Base-by-base conservation (phyloP, 768 basidiomycete genomes). In the Lactarius trivialis region DNA sequence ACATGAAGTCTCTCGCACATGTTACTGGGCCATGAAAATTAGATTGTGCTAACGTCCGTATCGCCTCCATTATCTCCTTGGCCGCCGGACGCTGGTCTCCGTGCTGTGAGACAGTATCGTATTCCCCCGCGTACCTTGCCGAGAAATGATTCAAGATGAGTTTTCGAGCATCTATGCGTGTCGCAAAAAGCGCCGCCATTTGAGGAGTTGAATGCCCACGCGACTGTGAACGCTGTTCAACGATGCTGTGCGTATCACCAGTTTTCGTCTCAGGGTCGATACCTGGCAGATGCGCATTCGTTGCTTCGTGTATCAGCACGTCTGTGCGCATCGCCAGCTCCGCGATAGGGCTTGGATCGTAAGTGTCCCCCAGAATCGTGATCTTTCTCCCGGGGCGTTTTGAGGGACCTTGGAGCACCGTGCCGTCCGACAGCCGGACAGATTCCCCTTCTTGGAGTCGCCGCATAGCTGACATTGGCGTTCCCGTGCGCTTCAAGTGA, bases 141-240 rank as follows among this genome's bases (percentile, higher is more conserved):
- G 91, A 92, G 70, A 96, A 91, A 72, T 96, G 93, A 69, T 93
- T 95, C 53, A 97, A 75, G 43, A 89, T 75, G 21, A 96, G 77
- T 59, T 74, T 79, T 61, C 74, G 76, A 28, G 91, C 89, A 6
- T 78, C 70, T 43, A 91, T 82, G 9, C 73, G 75, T 70, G 79
- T 83, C 5, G 89, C 93, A 70, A 95, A 95, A 14, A 77, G 76
- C 12, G 86, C 93, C 8, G 92, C 94, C 85, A 93, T 89, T 69
- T 91, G 89, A 1, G 93, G 92, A 14, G 93, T 97, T 5, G 91
- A 93, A 72, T 97, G 93, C 0, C 93, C 94, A 70, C 91, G 81
- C 2, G 84, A 85, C 71, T 78, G 86, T 7, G 91, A 77, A 60
- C 84, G 81, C 39, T 73, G 73, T 68, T 89, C 82, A 7, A 93